These are phyloP conservation scores for Botrytis tulipae DNA, from an alignment of 2,329 filamentous ascomycete species.

Conservation along the genomic window DNA sequence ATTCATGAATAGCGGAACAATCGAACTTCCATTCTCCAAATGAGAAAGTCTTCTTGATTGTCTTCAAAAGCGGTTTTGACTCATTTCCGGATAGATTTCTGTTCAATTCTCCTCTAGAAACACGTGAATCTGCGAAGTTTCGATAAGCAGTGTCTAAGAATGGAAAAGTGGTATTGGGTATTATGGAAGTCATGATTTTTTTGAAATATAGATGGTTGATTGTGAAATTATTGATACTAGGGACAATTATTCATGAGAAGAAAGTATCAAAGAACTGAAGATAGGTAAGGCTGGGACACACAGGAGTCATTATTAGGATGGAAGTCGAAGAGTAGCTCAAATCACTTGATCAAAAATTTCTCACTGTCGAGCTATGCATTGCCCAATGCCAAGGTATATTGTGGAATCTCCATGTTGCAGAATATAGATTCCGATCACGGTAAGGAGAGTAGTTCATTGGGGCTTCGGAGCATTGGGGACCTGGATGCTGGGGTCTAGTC, in stretches of 20 bases:
- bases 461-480: not conserved
- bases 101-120: not conserved
- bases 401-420: not conserved
- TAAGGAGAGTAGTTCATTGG: not conserved
- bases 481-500: not conserved
- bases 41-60: not conserved
- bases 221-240: not conserved
- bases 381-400: not conserved
- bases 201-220: not conserved
- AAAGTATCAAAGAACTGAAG: not conserved
- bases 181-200: not conserved
- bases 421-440: conserved; percentile 6
- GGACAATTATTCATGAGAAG: not conserved
- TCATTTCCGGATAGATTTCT: not conserved
- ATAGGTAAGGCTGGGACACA: not conserved
- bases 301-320: not conserved
- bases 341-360: not conserved
- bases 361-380: not conserved
- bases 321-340: not conserved
- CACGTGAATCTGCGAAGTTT: not conserved
- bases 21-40: not conserved
- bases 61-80: not conserved
- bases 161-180: conserved; percentile 3
- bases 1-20: not conserved
- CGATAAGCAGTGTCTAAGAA: conserved; percentile 1